A percentile compares a stretch with the other conserved stretches of the same genome.
These are phyloP conservation scores for Didymella sp. DNA, from an alignment of 2,329 filamentous ascomycete genomes.

Conservation along the genomic window DNA sequence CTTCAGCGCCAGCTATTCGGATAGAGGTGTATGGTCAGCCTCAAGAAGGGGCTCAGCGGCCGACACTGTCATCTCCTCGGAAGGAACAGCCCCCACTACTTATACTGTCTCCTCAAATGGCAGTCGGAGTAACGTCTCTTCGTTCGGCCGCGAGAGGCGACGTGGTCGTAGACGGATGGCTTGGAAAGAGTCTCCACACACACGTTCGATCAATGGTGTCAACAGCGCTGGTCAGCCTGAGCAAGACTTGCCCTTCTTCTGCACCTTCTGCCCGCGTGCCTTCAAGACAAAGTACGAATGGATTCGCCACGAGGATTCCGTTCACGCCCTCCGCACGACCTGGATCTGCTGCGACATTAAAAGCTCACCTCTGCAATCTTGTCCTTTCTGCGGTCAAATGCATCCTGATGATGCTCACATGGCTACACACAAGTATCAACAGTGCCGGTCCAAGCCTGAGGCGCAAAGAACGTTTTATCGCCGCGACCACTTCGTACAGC, in stretches of 20 bases:
- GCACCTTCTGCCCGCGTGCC: conserved; percentile 47
- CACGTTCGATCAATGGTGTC: conserved; percentile 38
- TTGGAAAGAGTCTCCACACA: conserved; percentile 44
- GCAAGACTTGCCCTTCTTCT: conserved; percentile 46
- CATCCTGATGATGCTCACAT: conserved; percentile 45
- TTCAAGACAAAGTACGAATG: conserved; percentile 50
- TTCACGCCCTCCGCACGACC: conserved; percentile 48
- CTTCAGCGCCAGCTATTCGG: conserved; percentile 30
- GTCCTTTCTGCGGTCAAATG: conserved; percentile 44
- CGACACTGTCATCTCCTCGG: conserved; percentile 42
- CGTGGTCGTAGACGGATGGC: conserved; percentile 46
- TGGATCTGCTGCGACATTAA: conserved; percentile 48
- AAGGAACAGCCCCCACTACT: conserved; percentile 42
- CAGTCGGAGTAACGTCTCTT: conserved; percentile 44
- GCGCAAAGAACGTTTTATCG: conserved; percentile 48
- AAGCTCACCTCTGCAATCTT: conserved; percentile 31
- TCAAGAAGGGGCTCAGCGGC: conserved; percentile 40
- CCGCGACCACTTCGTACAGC: conserved; percentile 47
- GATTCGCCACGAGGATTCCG: conserved; percentile 49
- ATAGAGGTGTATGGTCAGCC: conserved; percentile 35
- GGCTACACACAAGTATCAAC: conserved; percentile 45
- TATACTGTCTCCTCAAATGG: conserved; percentile 44
- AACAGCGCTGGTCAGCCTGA: conserved; percentile 41
- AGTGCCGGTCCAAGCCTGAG: conserved; percentile 45
- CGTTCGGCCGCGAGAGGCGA: conserved; percentile 44